Conservation (phyloP, 108 stramenopile genomes). For the Conticribra guillardii region DNA sequence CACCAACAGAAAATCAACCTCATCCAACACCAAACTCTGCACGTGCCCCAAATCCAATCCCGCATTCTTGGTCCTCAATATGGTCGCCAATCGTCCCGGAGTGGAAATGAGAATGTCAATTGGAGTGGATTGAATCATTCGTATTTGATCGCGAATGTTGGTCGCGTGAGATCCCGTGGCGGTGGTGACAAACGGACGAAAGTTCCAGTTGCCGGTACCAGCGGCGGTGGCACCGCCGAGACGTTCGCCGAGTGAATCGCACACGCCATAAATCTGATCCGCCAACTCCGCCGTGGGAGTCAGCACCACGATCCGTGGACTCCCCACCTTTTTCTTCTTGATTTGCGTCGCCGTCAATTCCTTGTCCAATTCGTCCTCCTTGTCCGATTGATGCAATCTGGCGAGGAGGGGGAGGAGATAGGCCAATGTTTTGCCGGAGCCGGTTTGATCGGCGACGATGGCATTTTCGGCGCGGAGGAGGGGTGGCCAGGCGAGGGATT, state of each 20-base stretch:
- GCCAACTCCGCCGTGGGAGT: slow-evolving; percentile 95
- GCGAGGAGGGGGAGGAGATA: slow-evolving; percentile 88
- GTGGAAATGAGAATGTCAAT: slow-evolving; percentile 91
- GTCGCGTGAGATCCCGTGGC: slow-evolving; percentile 69
- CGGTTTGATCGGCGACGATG: slow-evolving; percentile 94
- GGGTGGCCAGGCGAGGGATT: slow-evolving; percentile 81
- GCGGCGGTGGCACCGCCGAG: slow-evolving; percentile 30
- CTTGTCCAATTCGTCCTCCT: background rate
- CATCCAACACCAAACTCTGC: slow-evolving; percentile 85
- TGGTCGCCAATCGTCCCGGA: slow-evolving; percentile 89
- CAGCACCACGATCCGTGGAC: slow-evolving; percentile 72
- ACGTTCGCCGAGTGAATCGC: slow-evolving; percentile 44
- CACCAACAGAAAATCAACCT: slow-evolving; percentile 93
- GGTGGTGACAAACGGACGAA: slow-evolving; percentile 59
- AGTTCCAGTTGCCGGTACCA: slow-evolving; percentile 44
- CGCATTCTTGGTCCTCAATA: slow-evolving; percentile 77
- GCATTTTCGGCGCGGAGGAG: slow-evolving; percentile 66
- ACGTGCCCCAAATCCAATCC: slow-evolving; percentile 69
- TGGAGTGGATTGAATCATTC: slow-evolving; percentile 63
- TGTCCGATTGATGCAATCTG: slow-evolving; percentile 15
- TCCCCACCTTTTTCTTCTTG: slow-evolving; percentile 37
- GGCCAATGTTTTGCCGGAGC: slow-evolving; percentile 91
- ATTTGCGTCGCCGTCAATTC: slow-evolving; percentile 23
- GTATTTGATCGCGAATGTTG: slow-evolving; percentile 84
- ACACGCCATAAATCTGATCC: slow-evolving; percentile 81